Evolutionary conservation across 208 protist species (phyloP).

Genomic region (Wallacemonas collosoma): DNA sequence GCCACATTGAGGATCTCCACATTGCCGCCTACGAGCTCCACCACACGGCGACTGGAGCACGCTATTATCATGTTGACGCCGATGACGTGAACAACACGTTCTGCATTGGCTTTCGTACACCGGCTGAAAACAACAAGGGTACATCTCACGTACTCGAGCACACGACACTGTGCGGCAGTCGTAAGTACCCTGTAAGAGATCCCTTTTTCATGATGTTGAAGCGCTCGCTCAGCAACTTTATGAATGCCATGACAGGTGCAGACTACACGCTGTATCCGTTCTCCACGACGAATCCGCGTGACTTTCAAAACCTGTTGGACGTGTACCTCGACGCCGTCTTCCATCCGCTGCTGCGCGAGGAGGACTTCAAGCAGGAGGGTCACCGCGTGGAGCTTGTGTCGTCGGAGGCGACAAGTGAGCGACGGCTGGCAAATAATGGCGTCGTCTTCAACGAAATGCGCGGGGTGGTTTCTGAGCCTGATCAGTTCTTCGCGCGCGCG

Average conservation of each 20-base stretch:
- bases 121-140: slow-evolving; percentile 93
- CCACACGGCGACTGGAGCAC: slow-evolving; percentile 71
- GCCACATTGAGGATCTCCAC: slow-evolving; percentile 76
- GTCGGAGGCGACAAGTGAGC: slow-evolving; percentile 4
- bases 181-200: slow-evolving; percentile 94
- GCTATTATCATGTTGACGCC: slow-evolving; percentile 94
- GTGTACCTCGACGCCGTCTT: slow-evolving; percentile 96
- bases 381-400: slow-evolving; percentile 80
- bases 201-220: slow-evolving; percentile 93
- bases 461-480: slow-evolving; percentile 87
- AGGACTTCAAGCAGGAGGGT: slow-evolving; percentile 93
- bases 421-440: slow-evolving; percentile 83
- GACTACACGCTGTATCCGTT: slow-evolving; percentile 96
- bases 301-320: slow-evolving; percentile 92
- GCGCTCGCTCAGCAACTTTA: slow-evolving; percentile 90
- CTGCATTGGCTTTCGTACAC: slow-evolving; percentile 96
- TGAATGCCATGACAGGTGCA: slow-evolving; percentile 93
- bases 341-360: slow-evolving; percentile 81
- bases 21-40: slow-evolving; percentile 77
- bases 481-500: slow-evolving; percentile 69
- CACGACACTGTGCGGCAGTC: slow-evolving; percentile 95
- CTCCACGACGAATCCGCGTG: slow-evolving; percentile 88
- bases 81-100: slow-evolving; percentile 97
- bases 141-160: slow-evolving; percentile 98
- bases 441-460: slow-evolving; percentile 96